phyloP scores from a whole-genome alignment of 768 basidiomycete genomes.

The Lactarius tabidus region DNA sequence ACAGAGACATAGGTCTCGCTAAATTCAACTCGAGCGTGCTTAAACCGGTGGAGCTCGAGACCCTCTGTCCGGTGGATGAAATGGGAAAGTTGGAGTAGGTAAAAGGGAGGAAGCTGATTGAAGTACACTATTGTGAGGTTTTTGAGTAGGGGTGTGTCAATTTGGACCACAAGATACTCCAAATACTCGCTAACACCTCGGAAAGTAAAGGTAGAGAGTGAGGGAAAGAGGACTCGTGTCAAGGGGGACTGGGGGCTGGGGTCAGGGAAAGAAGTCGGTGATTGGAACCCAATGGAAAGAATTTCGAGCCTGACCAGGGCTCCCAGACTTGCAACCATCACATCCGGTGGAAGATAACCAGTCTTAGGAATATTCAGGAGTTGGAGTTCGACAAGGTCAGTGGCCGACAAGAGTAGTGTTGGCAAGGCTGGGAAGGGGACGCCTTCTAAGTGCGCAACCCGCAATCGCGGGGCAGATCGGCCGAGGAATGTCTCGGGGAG shows the following conservation, averaged over 20 bases:
- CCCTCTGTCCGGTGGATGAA: not conserved
- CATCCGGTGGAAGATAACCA: not conserved
- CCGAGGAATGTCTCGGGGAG: constrained; percentile 1
- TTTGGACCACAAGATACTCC: not conserved
- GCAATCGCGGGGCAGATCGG: not conserved
- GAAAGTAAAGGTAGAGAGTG: not conserved
- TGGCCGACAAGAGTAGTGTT: not conserved
- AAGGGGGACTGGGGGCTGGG: no score
- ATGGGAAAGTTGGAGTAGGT: not conserved
- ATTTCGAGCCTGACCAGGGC: not conserved
- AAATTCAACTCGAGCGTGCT: not conserved
- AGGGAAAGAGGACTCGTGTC: not conserved
- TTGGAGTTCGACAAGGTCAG: not conserved
- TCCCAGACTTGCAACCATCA: not conserved
- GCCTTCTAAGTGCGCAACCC: not conserved
- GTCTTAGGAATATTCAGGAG: not conserved
- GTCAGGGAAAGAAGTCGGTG: not conserved
- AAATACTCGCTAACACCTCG: constrained; percentile 1
- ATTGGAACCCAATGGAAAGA: not conserved
- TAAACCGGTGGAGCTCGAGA: not conserved
- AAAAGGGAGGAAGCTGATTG: not conserved
- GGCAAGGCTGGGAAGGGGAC: constrained; percentile 2
- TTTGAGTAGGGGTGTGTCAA: not conserved
- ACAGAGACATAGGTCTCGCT: not conserved
- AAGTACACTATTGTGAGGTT: not conserved